These are phyloP conservation scores for Capsicum chinense DNA, from an alignment of 257 asterid species.

Conservation along the genomic window DNA sequence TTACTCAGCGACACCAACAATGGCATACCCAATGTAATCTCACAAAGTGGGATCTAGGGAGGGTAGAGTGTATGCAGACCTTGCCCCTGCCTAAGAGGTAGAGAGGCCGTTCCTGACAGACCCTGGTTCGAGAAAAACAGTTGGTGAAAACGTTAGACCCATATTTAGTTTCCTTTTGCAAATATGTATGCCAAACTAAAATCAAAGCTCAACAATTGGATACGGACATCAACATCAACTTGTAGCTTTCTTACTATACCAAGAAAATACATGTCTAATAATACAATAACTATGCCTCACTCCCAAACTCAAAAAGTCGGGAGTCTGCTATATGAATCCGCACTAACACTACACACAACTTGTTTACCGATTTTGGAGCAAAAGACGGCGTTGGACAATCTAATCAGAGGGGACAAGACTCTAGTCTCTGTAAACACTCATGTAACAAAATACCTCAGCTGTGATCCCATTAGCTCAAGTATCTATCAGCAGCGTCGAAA, in stretches of 20 bases:
- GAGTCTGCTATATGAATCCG: neutral
- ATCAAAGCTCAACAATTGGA: neutral
- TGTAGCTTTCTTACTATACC: neutral
- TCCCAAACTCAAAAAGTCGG: neutral
- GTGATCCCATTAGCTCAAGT: neutral
- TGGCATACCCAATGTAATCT: too few species aligned
- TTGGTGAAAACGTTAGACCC: neutral
- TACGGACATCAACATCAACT: neutral
- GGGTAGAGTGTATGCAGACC: too few species aligned
- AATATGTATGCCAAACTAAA: neutral
- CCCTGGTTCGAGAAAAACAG: too few species aligned
- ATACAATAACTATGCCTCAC: neutral
- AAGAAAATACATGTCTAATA: neutral
- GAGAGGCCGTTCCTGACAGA: too few species aligned
- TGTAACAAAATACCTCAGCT: neutral
- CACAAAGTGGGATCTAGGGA: too few species aligned
- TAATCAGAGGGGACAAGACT: neutral
- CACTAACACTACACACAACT: neutral
- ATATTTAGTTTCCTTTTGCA: neutral
- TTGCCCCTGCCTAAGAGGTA: too few species aligned
- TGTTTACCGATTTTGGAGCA: neutral
- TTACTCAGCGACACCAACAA: neutral
- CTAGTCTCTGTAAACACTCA: neutral
- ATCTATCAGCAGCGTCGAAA: neutral
- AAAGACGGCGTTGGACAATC: neutral